Percentiles rank a stretch among this genome's conserved stretches.
Evolutionary conservation across 164 flowering plant genomes (phyloP).

Genomic region (Umbellularia californica): DNA sequence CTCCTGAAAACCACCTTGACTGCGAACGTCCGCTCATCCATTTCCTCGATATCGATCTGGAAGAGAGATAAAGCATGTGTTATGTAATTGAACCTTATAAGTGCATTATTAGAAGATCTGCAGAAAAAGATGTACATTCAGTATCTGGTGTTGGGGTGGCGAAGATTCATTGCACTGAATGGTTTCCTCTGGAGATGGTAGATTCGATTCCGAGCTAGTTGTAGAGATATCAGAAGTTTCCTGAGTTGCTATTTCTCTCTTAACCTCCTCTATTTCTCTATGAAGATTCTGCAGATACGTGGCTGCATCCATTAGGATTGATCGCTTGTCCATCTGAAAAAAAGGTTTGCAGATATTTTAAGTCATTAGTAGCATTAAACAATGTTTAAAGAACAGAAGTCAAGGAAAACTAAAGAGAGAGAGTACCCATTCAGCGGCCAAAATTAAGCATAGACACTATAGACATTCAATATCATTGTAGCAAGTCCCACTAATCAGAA

Average conservation of each 20-base stretch:
- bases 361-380: no score
- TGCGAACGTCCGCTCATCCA: slow-evolving; percentile 6
- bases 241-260: background rate
- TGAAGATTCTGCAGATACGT: slow-evolving; percentile 12
- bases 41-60: slow-evolving; percentile 5
- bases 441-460: no score
- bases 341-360: no score
- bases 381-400: no score
- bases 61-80: background rate
- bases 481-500: no score
- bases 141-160: slow-evolving; percentile 8
- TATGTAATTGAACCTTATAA: background rate
- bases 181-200: background rate
- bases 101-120: background rate
- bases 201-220: background rate
- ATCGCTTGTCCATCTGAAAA: slow-evolving; percentile 17
- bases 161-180: slow-evolving; percentile 4
- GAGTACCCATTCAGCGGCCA: no score
- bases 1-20: slow-evolving; percentile 5
- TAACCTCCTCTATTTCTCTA: slow-evolving; percentile 8
- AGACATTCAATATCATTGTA: no score
- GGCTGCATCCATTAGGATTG: slow-evolving; percentile 13
- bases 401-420: no score
- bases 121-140: background rate
- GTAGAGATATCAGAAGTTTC: background rate